Evolutionary conservation across 148 eudicot genomes (phyloP).

Genomic region (Tetragonia tetragonoides): DNA sequence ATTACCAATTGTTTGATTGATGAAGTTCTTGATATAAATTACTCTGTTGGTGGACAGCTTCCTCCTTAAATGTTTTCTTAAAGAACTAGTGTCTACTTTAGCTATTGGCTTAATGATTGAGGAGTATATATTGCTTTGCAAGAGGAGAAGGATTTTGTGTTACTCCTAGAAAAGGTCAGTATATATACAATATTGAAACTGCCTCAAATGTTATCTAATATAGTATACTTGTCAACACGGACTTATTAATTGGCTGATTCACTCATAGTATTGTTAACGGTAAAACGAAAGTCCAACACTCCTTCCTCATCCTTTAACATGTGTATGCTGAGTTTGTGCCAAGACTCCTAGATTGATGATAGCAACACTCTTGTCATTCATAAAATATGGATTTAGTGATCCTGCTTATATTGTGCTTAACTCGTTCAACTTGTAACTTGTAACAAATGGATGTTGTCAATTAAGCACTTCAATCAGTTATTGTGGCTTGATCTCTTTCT

Average conservation of each 20-base stretch:
- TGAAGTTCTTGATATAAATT: too few relatives aligned
- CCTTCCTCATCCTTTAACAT: not conserved
- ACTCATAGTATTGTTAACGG: not conserved
- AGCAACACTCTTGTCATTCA: not conserved
- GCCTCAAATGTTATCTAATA: not conserved
- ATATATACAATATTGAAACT: not conserved
- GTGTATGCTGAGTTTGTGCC: not conserved
- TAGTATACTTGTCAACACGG: not conserved
- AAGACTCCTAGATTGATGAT: not conserved
- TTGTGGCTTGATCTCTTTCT: not conserved
- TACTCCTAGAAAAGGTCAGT: not conserved
- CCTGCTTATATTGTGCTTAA: not conserved
- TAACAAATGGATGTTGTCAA: not conserved
- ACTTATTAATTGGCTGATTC: not conserved
- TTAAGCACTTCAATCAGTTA: not conserved
- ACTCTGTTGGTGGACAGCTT: too few relatives aligned
- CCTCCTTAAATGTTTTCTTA: too few relatives aligned
- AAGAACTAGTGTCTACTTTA: not conserved
- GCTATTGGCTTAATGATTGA: slow-evolving; percentile 2
- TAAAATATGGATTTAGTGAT: not conserved
- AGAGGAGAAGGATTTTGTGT: not conserved
- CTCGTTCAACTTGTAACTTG: not conserved
- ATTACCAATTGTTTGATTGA: not conserved
- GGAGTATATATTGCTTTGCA: slow-evolving; percentile 1
- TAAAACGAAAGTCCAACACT: not conserved